Conservation (phyloP, 2,329 filamentous ascomycete genomes). For the Delphinella strobiligena region DNA sequence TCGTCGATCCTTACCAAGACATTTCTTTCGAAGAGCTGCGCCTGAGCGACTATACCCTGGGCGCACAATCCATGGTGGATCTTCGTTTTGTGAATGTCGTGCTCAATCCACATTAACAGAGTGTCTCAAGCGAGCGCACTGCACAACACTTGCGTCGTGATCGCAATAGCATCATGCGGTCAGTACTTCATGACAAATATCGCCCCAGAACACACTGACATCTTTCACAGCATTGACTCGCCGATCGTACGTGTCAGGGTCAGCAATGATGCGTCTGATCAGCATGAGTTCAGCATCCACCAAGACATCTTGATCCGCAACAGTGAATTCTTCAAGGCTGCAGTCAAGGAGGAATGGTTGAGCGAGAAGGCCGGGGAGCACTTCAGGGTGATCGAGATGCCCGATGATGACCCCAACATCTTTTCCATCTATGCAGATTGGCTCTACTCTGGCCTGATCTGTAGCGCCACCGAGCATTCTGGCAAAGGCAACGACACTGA, state of each 20-base stretch:
- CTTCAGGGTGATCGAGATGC: slow-evolving; percentile 6
- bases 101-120: too few species aligned
- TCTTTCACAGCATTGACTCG: too few species aligned
- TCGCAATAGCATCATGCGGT: too few species aligned
- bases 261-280: background rate
- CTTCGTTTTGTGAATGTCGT: too few species aligned
- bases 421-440: slow-evolving; percentile 14
- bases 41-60: background rate
- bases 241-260: background rate
- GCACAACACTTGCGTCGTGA: too few species aligned
- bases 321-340: slow-evolving; percentile 1
- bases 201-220: too few species aligned
- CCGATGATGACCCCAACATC: slow-evolving; percentile 8
- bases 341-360: slow-evolving; percentile 8
- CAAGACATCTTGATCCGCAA: background rate
- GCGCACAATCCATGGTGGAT: too few species aligned
- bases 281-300: background rate
- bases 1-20: background rate
- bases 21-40: background rate
- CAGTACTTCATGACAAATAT: too few species aligned
- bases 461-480: background rate
- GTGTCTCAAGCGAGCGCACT: too few species aligned
- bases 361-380: slow-evolving; percentile 4
- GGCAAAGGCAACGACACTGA: slow-evolving; percentile 1
- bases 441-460: slow-evolving; percentile 11